These are phyloP conservation scores for Jatropha curcas DNA, from an alignment of 345 rosid species.

Conservation along the genomic window DNA sequence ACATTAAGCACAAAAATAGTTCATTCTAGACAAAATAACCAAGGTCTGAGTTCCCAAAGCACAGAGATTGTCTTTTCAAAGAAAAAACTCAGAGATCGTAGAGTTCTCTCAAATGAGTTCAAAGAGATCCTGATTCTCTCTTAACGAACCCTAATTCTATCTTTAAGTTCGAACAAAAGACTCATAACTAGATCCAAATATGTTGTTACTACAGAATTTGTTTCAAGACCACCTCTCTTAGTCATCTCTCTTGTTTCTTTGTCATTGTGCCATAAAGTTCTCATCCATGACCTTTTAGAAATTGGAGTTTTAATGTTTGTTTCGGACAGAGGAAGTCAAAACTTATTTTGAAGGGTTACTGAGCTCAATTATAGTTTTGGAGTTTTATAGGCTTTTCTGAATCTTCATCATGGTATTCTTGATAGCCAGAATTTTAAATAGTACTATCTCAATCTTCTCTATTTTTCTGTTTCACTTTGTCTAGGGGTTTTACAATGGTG, in stretches of 20 bases:
- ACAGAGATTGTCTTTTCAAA: too few relatives aligned
- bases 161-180: too few relatives aligned
- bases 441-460: neutral
- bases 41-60: too few relatives aligned
- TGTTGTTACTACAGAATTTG: neutral
- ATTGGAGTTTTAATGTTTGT: neutral
- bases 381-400: neutral
- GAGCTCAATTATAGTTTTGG: neutral
- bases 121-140: too few relatives aligned
- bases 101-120: too few relatives aligned
- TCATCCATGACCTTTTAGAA: neutral
- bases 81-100: too few relatives aligned
- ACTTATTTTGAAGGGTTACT: neutral
- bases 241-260: neutral
- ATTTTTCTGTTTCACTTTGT: conserved; percentile 18
- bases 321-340: neutral
- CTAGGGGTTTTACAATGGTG: conserved; percentile 81
- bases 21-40: too few relatives aligned
- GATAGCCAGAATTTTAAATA: neutral
- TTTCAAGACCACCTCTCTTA: neutral
- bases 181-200: too few relatives aligned
- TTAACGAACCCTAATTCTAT: too few relatives aligned
- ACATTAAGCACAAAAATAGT: too few relatives aligned
- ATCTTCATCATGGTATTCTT: neutral
- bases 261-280: neutral